phyloP scores from a whole-genome alignment of 1,284 basidiomycete species.

The Ceratobasidium sp. region DNA sequence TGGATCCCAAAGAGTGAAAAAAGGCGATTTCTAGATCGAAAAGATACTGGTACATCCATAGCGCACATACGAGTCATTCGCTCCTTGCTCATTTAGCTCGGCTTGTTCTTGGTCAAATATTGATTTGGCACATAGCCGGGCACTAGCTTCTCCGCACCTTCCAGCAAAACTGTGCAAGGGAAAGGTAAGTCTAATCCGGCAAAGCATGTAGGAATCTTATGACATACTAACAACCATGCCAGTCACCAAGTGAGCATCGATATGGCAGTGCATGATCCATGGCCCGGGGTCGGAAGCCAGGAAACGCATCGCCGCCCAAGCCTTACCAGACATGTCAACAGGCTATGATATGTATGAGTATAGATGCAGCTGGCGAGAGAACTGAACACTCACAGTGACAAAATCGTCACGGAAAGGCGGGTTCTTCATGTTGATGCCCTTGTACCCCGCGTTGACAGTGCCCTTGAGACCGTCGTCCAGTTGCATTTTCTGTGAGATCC shows the following conservation, averaged over 20 bases:
- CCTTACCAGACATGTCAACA: conserved; percentile 8
- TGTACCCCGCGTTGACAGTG: conserved; percentile 2
- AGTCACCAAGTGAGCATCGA: conserved; percentile 16
- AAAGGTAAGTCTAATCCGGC: neutral
- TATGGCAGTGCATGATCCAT: too few relatives aligned
- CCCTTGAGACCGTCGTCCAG: conserved; percentile 24
- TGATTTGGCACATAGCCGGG: too few relatives aligned
- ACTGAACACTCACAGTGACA: too few relatives aligned
- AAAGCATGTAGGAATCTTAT: neutral
- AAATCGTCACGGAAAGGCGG: too few relatives aligned
- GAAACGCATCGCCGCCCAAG: conserved; percentile 33
- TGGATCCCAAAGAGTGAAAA: too few relatives aligned
- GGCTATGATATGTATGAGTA: conserved; percentile 23
- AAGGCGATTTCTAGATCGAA: too few relatives aligned
- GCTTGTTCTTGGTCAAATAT: conserved; percentile 18
- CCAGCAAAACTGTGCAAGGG: neutral
- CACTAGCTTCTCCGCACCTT: conserved; percentile 17
- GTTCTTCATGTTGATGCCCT: too few relatives aligned
- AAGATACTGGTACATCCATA: too few relatives aligned
- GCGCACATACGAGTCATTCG: too few relatives aligned
- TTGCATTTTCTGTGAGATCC: too few relatives aligned
- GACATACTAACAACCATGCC: conserved; percentile 20
- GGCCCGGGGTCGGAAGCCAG: conserved; percentile 4
- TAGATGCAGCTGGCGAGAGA: too few relatives aligned
- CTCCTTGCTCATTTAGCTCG: neutral